Conservation (phyloP, 805 yeast genomes). For the Hermanozyma aechmeae region DNA sequence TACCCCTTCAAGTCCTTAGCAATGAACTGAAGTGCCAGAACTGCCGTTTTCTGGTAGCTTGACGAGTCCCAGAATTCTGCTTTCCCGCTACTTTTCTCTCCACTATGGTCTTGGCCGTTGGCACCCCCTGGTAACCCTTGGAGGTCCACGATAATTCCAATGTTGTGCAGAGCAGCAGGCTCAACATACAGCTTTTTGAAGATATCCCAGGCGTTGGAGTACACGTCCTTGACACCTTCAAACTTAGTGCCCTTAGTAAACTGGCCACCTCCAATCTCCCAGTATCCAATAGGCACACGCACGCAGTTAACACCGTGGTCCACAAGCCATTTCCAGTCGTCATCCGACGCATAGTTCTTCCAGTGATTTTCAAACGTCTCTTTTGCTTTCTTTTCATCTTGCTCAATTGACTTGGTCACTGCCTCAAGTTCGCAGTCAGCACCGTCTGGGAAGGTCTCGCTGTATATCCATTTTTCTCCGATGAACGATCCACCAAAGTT, state of each 20-base stretch:
- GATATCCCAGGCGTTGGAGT: constrained; percentile 64
- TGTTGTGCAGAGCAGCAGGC: constrained; percentile 51
- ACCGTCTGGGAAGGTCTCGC: constrained; percentile 47
- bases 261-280: constrained; percentile 66
- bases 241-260: constrained; percentile 58
- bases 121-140: constrained; percentile 95
- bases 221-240: constrained; percentile 38
- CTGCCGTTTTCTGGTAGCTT: constrained; percentile 33
- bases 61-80: constrained; percentile 58
- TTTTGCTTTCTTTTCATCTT: constrained; percentile 44
- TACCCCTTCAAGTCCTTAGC: constrained; percentile 46
- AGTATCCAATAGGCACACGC: constrained; percentile 86
- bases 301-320: constrained; percentile 66
- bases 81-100: constrained; percentile 39
- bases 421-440: constrained; percentile 71
- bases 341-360: constrained; percentile 47
- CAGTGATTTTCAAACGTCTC: constrained; percentile 55
- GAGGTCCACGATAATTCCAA: constrained; percentile 72
- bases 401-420: constrained; percentile 37
- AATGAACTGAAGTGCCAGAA: constrained; percentile 46
- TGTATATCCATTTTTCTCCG: constrained; percentile 71
- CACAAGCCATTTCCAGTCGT: constrained; percentile 74
- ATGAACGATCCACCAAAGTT: constrained; percentile 79
- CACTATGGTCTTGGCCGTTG: constrained; percentile 78
- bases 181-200: constrained; percentile 43